phyloP scores from a whole-genome alignment of 1,284 basidiomycete genomes.

The Pyrrhoderma noxium region DNA sequence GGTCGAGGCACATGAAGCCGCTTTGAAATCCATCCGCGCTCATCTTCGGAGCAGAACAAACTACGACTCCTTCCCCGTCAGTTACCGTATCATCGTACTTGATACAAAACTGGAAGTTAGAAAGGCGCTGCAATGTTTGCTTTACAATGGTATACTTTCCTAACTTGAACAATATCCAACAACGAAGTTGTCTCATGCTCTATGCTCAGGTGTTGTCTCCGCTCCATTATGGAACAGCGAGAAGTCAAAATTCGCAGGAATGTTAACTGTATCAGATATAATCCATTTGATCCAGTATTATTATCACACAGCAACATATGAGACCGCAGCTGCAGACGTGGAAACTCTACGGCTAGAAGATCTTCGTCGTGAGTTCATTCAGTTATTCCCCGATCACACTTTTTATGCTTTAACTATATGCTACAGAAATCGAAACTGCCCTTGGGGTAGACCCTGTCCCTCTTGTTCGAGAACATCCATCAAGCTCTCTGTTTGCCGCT shows the following conservation, averaged over 20 bases:
- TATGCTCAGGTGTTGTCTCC: conserved; percentile 80
- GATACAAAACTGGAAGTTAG: conserved; percentile 93
- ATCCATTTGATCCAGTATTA: conserved; percentile 97
- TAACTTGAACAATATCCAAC: neutral
- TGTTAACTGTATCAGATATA: conserved; percentile 94
- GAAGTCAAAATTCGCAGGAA: conserved; percentile 83
- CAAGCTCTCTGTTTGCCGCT: conserved; percentile 84
- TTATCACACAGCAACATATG: conserved; percentile 82
- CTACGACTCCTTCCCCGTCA: conserved; percentile 95
- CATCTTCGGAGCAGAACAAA: conserved; percentile 82
- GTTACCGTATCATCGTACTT: conserved; percentile 92
- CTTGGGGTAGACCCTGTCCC: conserved; percentile 92
- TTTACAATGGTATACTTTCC: conserved; percentile 65
- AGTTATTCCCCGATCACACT: conserved; percentile 14
- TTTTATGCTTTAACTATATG: conserved; percentile 7
- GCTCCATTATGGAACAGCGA: conserved; percentile 98
- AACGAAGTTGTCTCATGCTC: conserved; percentile 1
- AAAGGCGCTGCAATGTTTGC: conserved; percentile 84
- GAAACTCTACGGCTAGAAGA: conserved; percentile 91
- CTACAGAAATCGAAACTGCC: conserved; percentile 84
- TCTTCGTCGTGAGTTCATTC: conserved; percentile 59
- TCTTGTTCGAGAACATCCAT: conserved; percentile 83
- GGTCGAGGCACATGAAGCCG: conserved; percentile 65
- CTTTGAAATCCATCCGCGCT: conserved; percentile 69
- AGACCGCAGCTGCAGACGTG: conserved; percentile 84